phyloP scores from a whole-genome alignment of 2,329 filamentous ascomycete species.

The Akanthomyces muscarius region DNA sequence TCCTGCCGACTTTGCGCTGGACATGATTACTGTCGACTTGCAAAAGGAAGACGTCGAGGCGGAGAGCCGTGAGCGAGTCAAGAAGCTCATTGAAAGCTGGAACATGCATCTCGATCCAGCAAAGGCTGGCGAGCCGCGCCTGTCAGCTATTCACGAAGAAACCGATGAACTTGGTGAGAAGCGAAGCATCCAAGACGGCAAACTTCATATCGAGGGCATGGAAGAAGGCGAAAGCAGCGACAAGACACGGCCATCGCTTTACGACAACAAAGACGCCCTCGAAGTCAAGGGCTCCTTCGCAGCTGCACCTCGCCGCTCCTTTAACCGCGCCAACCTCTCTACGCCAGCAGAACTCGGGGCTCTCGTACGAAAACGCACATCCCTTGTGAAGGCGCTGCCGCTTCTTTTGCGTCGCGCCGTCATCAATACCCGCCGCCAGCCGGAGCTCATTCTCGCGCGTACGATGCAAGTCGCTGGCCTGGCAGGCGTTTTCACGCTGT shows the following conservation, averaged over 20 bases:
- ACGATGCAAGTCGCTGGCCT: slow-evolving; percentile 64
- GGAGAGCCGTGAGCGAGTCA: slow-evolving; percentile 59
- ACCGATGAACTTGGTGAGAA: slow-evolving; percentile 25
- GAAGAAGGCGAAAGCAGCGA: slow-evolving; percentile 6
- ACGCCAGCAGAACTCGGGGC: slow-evolving; percentile 70
- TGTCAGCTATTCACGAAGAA: slow-evolving; percentile 29
- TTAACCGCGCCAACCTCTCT: slow-evolving; percentile 47
- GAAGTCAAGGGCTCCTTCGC: slow-evolving; percentile 17
- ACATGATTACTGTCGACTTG: slow-evolving; percentile 72
- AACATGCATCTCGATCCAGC: slow-evolving; percentile 17
- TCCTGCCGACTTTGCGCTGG: slow-evolving; percentile 72
- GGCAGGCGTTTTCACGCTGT: slow-evolving; percentile 59
- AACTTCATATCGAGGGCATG: background rate
- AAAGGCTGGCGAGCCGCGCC: slow-evolving; percentile 18
- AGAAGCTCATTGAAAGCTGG: slow-evolving; percentile 59
- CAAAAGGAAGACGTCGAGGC: slow-evolving; percentile 61
- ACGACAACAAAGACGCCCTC: slow-evolving; percentile 2
- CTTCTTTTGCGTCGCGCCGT: slow-evolving; percentile 63
- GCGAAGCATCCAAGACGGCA: slow-evolving; percentile 18
- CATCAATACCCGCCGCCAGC: slow-evolving; percentile 67
- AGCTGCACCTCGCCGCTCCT: slow-evolving; percentile 35
- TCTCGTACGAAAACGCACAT: slow-evolving; percentile 58
- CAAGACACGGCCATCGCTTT: background rate
- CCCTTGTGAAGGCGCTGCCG: slow-evolving; percentile 60
- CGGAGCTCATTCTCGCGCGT: slow-evolving; percentile 59